Evolutionary conservation across 2,329 filamentous ascomycete species (phyloP).

Genomic region (Pyricularia pennisetigena): DNA sequence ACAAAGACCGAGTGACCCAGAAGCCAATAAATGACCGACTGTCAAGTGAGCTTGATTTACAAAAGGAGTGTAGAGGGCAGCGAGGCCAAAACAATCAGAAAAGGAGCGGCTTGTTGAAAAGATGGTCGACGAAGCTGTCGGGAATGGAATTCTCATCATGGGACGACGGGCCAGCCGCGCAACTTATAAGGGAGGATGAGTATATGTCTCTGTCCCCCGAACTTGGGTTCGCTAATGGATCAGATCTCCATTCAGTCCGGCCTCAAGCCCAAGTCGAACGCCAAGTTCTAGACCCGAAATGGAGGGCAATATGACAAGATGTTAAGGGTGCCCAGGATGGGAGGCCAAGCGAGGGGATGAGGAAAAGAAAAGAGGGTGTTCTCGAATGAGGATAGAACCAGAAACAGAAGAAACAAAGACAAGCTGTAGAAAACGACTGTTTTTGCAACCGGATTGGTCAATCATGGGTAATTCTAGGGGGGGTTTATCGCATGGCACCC

Average conservation of each 20-base stretch:
- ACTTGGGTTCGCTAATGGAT: neutral
- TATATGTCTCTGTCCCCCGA: neutral
- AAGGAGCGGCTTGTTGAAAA: neutral
- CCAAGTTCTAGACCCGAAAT: neutral
- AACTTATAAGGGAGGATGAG: neutral
- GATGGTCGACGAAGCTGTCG: neutral
- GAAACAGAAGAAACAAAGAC: neutral
- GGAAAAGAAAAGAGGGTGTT: neutral
- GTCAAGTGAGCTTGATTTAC: neutral
- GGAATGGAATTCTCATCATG: neutral
- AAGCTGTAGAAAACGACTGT: neutral
- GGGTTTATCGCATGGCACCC: neutral
- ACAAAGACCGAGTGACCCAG: neutral
- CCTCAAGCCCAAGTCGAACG: neutral
- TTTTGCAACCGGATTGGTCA: neutral
- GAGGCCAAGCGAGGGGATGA: neutral
- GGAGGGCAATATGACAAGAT: neutral
- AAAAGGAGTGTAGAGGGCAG: neutral
- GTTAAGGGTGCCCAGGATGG: neutral
- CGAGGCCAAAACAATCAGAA: neutral
- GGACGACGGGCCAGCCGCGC: neutral
- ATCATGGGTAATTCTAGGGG: neutral
- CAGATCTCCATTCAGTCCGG: neutral
- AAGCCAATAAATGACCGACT: neutral
- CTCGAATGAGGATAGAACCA: neutral